A percentile compares a stretch with the other conserved stretches of the same genome.
Evolutionary conservation across 345 rosid genomes (phyloP).

Genomic region (Eutrema yunnanense): DNA sequence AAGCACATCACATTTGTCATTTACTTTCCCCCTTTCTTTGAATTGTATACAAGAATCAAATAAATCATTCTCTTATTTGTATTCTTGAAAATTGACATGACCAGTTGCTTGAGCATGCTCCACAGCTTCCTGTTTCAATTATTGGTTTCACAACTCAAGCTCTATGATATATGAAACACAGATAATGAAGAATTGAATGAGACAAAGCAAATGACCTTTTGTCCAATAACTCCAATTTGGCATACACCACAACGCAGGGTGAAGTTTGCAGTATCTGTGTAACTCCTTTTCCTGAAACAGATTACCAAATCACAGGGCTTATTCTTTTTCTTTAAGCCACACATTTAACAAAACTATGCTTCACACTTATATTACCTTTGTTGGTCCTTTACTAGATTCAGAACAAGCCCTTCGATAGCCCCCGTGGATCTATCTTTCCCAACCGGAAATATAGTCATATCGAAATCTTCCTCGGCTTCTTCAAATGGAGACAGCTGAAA

Average conservation of each 20-base stretch:
- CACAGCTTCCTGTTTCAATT: slow-evolving; percentile 64
- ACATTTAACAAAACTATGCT: background rate
- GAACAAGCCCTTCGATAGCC: slow-evolving; percentile 45
- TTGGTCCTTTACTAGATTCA: slow-evolving; percentile 67
- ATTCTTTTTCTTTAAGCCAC: background rate
- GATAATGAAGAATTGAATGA: background rate
- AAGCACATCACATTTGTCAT: background rate
- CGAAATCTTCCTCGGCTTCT: slow-evolving; percentile 89
- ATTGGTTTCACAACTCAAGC: background rate
- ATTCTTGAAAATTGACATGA: slow-evolving; percentile 91
- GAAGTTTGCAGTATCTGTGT: slow-evolving; percentile 76
- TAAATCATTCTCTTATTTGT: slow-evolving; percentile 33
- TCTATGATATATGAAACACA: background rate
- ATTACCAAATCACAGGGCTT: background rate
- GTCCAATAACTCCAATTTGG: slow-evolving; percentile 85
- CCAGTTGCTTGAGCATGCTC: slow-evolving; percentile 96
- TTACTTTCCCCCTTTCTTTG: background rate
- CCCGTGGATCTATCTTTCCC: slow-evolving; percentile 58
- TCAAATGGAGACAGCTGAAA: slow-evolving; percentile 71
- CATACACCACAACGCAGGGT: slow-evolving; percentile 91
- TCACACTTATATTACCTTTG: slow-evolving; percentile 45
- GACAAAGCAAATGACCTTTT: slow-evolving; percentile 49
- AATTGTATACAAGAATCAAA: slow-evolving; percentile 1
- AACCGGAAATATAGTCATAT: slow-evolving; percentile 71
- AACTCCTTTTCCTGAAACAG: slow-evolving; percentile 67